These are phyloP conservation scores for Sphaerulina vaccinii DNA, from an alignment of 2,329 filamentous ascomycete species.

Conservation along the genomic window DNA sequence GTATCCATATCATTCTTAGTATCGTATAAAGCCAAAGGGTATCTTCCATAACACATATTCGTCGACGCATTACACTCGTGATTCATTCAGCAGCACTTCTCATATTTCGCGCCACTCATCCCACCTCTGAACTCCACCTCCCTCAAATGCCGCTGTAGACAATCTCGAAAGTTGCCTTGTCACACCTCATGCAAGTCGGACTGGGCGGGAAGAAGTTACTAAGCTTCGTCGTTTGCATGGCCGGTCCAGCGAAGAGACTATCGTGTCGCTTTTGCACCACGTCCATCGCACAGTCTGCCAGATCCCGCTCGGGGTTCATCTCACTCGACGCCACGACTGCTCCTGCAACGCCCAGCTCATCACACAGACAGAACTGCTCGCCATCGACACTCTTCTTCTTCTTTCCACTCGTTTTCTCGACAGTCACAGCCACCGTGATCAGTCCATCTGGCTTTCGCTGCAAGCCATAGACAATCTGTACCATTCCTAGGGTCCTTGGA, in stretches of 20 bases:
- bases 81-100: neutral
- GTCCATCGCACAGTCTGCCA: slow-evolving; percentile 13
- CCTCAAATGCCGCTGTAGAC: slow-evolving; percentile 20
- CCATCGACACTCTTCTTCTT: slow-evolving; percentile 9
- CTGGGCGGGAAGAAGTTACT: slow-evolving; percentile 4
- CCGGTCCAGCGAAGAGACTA: slow-evolving; percentile 12
- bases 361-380: slow-evolving; percentile 19
- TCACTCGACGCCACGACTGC: slow-evolving; percentile 1
- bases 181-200: slow-evolving; percentile 14
- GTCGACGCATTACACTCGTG: neutral
- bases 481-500: slow-evolving; percentile 1
- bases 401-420: slow-evolving; percentile 5
- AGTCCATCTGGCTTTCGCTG: slow-evolving; percentile 6
- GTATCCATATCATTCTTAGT: neutral
- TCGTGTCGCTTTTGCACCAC: slow-evolving; percentile 16
- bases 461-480: slow-evolving; percentile 15
- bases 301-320: slow-evolving; percentile 3
- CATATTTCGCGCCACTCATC: neutral
- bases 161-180: slow-evolving; percentile 18
- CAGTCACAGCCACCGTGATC: slow-evolving; percentile 16
- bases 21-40: slow-evolving; percentile 1
- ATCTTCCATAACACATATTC: slow-evolving; percentile 6
- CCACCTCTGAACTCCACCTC: neutral
- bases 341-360: slow-evolving; percentile 9
- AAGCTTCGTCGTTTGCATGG: slow-evolving; percentile 10